Conservation (phyloP, 768 basidiomycete genomes). For the Hemileccinum impolitum region DNA sequence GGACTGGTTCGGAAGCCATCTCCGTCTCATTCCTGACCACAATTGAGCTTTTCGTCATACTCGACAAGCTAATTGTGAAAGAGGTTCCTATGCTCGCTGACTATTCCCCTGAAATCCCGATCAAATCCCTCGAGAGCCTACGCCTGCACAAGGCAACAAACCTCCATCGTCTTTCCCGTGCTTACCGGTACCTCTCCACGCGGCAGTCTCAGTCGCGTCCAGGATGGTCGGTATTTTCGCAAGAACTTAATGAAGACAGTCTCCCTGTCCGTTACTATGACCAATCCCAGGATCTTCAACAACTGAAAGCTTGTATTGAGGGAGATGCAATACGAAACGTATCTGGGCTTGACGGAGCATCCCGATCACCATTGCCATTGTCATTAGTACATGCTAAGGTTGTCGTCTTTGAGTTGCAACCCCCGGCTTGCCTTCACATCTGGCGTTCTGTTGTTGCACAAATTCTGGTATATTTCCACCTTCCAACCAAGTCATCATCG, state of each 20-base stretch:
- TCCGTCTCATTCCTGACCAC: slow-evolving; percentile 36
- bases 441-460: slow-evolving; percentile 38
- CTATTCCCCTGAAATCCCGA: slow-evolving; percentile 31
- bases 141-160: slow-evolving; percentile 19
- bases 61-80: slow-evolving; percentile 27
- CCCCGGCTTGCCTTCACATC: slow-evolving; percentile 31
- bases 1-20: not conserved
- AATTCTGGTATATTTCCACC: slow-evolving; percentile 6
- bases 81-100: slow-evolving; percentile 3
- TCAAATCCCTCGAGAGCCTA: slow-evolving; percentile 15
- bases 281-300: not conserved
- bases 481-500: too few species aligned
- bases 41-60: slow-evolving; percentile 33
- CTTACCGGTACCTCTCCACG: not conserved
- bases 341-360: not conserved
- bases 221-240: not conserved
- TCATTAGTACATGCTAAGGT: slow-evolving; percentile 12
- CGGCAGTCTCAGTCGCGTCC: not conserved
- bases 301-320: too few species aligned
- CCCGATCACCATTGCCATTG: not conserved
- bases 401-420: slow-evolving; percentile 38
- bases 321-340: not conserved
- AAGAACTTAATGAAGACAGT: not conserved
- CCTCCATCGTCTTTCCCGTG: not conserved
- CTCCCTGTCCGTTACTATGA: not conserved